phyloP scores from a whole-genome alignment of 176 grass and related monocot genomes.

The Saccharum officinarum region DNA sequence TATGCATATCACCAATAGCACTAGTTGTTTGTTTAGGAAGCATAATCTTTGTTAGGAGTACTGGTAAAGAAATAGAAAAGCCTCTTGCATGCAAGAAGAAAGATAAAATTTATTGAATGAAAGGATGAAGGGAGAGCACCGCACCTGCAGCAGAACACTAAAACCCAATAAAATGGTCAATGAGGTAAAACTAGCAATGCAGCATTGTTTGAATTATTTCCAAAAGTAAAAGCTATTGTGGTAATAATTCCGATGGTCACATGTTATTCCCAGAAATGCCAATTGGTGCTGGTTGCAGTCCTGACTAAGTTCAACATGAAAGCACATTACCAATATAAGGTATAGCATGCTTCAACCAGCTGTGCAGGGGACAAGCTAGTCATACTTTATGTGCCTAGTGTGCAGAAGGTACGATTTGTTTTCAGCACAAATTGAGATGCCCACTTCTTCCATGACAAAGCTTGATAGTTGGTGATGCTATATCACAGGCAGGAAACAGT shows the following conservation, averaged over 20 bases:
- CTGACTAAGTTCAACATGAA: not conserved
- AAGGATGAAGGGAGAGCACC: slow-evolving; percentile 1
- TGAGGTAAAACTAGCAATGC: not conserved
- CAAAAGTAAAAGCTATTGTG: slow-evolving; percentile 2
- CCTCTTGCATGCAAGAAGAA: not conserved
- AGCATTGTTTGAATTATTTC: slow-evolving; percentile 29
- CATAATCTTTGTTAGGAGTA: slow-evolving; percentile 4
- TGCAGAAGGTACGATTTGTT: not conserved
- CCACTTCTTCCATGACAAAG: not conserved
- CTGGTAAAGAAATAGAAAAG: not conserved
- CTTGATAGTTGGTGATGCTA: not conserved
- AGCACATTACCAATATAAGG: not conserved
- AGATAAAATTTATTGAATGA: not conserved
- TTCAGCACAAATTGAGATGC: not conserved
- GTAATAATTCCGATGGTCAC: not conserved
- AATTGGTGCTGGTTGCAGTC: not conserved
- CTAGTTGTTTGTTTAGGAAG: not conserved
- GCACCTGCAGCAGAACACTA: not conserved
- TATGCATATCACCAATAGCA: not conserved
- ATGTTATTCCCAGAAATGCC: slow-evolving; percentile 14
- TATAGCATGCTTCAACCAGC: not conserved
- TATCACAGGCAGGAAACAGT: slow-evolving; percentile 8
- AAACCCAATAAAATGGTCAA: slow-evolving; percentile 16
- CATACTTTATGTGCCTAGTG: not conserved
- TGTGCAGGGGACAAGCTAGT: not conserved